These are phyloP conservation scores for Odontarrhena argentea DNA, from an alignment of 345 rosid genomes.

Conservation along the genomic window DNA sequence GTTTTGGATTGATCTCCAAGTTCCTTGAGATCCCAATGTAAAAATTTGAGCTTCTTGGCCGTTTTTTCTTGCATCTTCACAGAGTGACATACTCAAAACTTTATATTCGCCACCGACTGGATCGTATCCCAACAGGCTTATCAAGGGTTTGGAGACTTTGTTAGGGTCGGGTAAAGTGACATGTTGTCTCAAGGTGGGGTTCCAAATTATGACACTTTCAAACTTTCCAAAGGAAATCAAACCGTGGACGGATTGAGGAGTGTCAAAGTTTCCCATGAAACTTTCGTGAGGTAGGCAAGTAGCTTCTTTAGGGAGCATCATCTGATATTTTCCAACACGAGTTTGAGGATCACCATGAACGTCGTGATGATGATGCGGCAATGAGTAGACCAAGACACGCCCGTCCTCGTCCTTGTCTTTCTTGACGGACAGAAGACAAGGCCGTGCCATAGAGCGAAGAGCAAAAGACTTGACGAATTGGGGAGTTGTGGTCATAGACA, in stretches of 20 bases:
- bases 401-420: background rate
- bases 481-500: background rate
- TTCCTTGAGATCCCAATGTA: background rate
- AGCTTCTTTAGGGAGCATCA: background rate
- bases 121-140: background rate
- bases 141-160: background rate
- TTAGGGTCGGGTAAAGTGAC: background rate
- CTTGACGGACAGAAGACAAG: slow-evolving; percentile 2
- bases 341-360: too few species aligned
- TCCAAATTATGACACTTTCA: background rate
- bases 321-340: background rate
- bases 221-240: background rate
- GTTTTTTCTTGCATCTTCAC: too few species aligned
- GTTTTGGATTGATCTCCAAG: slow-evolving; percentile 2
- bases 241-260: background rate
- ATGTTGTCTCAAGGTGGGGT: background rate
- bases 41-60: background rate
- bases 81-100: too few species aligned
- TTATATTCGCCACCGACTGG: background rate
- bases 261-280: background rate
- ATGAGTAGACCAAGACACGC: slow-evolving; percentile 2
- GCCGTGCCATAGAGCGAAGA: background rate
- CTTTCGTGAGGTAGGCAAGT: too few species aligned
- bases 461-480: background rate
- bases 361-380: slow-evolving; percentile 7